Evolutionary conservation across 352 stramenopile species (phyloP).

Genomic region (Phytophthora hybrid): DNA sequence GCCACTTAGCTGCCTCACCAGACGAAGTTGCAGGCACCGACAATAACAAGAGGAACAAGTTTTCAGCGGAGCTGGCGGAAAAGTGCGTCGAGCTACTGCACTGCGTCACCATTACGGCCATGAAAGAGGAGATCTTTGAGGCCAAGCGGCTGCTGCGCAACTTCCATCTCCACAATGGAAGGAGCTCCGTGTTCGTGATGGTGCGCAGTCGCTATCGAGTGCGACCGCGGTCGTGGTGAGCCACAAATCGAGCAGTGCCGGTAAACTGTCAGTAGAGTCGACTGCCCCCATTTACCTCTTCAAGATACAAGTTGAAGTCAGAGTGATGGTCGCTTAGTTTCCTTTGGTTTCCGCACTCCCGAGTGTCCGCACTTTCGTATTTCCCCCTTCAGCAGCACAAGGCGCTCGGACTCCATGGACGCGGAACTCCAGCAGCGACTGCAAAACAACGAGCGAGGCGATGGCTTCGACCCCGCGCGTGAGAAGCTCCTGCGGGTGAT

Average conservation of each 20-base stretch:
- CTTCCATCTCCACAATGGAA: constrained; percentile 10
- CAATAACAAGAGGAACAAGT: background rate
- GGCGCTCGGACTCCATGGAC: constrained; percentile 6
- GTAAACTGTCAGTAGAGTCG: background rate
- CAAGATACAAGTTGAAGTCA: constrained; percentile 32
- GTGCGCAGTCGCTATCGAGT: constrained; percentile 23
- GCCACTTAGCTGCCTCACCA: background rate
- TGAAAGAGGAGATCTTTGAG: constrained; percentile 32
- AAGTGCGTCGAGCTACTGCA: constrained; percentile 25
- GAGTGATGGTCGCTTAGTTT: constrained; percentile 33
- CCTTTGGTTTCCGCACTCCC: constrained; percentile 14
- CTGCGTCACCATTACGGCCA: constrained; percentile 17
- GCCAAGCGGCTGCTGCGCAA: constrained; percentile 19
- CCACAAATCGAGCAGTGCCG: background rate
- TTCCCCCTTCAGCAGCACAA: constrained; percentile 8
- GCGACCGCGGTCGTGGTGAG: constrained; percentile 21
- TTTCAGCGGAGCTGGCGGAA: constrained; percentile 11
- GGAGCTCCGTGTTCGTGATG: constrained; percentile 16
- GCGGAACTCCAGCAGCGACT: constrained; percentile 6
- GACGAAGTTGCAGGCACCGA: background rate
- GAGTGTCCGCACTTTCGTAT: constrained; percentile 20
- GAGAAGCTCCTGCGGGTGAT: constrained; percentile 19
- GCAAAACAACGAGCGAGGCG: background rate
- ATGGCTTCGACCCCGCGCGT: constrained; percentile 11
- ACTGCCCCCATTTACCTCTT: background rate